Evolutionary conservation across 1,139 yeast species (phyloP).

Genomic region (Yamadazyma diospyri): DNA sequence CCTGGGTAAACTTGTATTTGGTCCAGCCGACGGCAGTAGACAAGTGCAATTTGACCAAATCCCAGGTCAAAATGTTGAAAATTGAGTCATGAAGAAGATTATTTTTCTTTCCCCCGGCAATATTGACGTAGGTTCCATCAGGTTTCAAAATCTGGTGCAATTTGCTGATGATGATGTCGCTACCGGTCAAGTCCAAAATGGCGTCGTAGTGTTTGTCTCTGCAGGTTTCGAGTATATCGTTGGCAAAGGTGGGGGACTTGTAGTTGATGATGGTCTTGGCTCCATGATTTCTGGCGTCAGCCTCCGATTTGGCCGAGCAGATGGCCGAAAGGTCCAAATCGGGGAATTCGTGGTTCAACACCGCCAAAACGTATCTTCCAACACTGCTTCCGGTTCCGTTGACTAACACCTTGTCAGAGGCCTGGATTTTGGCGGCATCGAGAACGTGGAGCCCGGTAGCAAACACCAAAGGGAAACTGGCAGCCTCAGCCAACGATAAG

Average conservation of each 20-base stretch:
- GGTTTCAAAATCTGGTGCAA: constrained; percentile 15
- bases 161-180: constrained; percentile 16
- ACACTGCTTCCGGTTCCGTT: constrained; percentile 78
- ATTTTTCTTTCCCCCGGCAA: constrained; percentile 47
- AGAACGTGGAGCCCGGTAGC: constrained; percentile 45
- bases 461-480: constrained; percentile 53
- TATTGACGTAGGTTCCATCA: constrained; percentile 42
- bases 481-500: constrained; percentile 50
- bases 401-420: constrained; percentile 41
- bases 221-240: constrained; percentile 24
- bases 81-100: constrained; percentile 18
- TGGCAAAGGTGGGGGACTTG: constrained; percentile 19
- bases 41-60: constrained; percentile 6
- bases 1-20: constrained; percentile 12
- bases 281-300: constrained; percentile 44
- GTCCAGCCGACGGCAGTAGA: constrained; percentile 11
- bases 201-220: constrained; percentile 33
- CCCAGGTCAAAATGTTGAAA: constrained; percentile 2
- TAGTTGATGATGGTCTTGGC: constrained; percentile 54
- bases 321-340: constrained; percentile 46
- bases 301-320: constrained; percentile 31
- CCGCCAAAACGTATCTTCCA: constrained; percentile 58
- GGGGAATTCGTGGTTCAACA: constrained; percentile 45
- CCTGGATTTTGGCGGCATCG: constrained; percentile 4
- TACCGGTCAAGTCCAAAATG: constrained; percentile 31